phyloP scores from a whole-genome alignment of 176 grass and related monocot genomes.

The Juncus inflexus region DNA sequence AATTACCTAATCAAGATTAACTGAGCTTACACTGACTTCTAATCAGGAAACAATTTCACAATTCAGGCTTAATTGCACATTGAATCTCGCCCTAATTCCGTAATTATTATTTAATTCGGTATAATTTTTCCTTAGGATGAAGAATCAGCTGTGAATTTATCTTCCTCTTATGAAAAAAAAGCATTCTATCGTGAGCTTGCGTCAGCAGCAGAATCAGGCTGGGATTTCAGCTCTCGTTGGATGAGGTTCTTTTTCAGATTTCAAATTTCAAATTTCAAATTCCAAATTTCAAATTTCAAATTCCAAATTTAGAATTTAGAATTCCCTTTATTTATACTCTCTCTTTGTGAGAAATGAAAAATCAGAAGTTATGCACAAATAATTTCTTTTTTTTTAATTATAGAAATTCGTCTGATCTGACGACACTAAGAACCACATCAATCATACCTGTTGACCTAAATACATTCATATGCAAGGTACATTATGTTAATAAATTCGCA shows the following conservation, averaged over 20 bases:
- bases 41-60: too few species aligned
- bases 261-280: too few species aligned
- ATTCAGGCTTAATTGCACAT: neutral
- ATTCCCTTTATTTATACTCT: neutral
- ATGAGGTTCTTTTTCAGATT: conserved; percentile 57
- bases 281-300: neutral
- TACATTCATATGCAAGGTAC: conserved; percentile 83
- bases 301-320: neutral
- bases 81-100: neutral
- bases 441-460: conserved; percentile 92
- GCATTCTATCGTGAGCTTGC: conserved; percentile 67
- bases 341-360: neutral
- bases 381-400: conserved; percentile 19
- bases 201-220: conserved; percentile 89
- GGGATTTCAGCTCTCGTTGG: conserved; percentile 99
- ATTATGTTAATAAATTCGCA: conserved; percentile 4
- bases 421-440: conserved; percentile 57
- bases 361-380: neutral
- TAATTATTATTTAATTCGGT: neutral
- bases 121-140: conserved; percentile 50
- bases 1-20: too few species aligned
- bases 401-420: conserved; percentile 75
- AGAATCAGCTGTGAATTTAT: conserved; percentile 55
- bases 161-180: conserved; percentile 43
- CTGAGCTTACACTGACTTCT: too few species aligned